Conservation (phyloP, 192 early-diverging fungal genomes). For the Dissophora globulifera region DNA sequence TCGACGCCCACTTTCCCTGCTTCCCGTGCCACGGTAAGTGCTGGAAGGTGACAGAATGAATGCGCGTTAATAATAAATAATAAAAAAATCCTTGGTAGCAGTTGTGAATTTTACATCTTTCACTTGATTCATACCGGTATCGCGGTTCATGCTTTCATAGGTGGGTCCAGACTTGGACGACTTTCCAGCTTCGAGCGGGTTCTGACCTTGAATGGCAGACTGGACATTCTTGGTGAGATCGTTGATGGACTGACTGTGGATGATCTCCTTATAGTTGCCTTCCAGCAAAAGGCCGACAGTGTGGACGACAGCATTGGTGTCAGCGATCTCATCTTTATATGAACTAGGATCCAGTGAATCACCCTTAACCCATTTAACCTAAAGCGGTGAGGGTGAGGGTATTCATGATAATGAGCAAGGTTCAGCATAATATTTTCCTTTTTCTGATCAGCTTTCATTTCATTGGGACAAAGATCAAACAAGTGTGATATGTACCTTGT, state of each 20-base stretch:
- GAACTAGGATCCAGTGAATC: slow-evolving; percentile 71
- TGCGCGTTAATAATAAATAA: background rate
- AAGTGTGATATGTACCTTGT: slow-evolving; percentile 20
- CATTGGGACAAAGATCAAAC: no score
- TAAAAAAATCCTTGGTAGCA: background rate
- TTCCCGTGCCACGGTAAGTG: slow-evolving; percentile 65
- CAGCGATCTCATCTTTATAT: slow-evolving; percentile 61
- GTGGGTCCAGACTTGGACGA: slow-evolving; percentile 48
- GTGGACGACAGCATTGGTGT: slow-evolving; percentile 74
- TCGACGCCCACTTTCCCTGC: slow-evolving; percentile 60
- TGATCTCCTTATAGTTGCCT: slow-evolving; percentile 69
- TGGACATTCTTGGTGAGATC: slow-evolving; percentile 48
- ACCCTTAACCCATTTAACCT: slow-evolving; percentile 70
- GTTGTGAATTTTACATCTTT: background rate
- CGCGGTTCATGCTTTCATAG: slow-evolving; percentile 75
- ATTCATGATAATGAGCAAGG: no score
- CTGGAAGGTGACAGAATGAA: slow-evolving; percentile 26
- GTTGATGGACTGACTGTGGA: slow-evolving; percentile 42
- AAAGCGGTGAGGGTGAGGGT: background rate
- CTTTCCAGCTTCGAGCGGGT: slow-evolving; percentile 59
- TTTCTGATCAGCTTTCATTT: no score
- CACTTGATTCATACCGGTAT: slow-evolving; percentile 65
- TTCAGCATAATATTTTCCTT: no score
- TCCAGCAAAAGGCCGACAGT: slow-evolving; percentile 79
- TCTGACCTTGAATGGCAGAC: slow-evolving; percentile 45